Percentiles rank a stretch among this genome's conserved stretches.
Conservation (phyloP, 306 rosid species). For the Lablab purpureus region DNA sequence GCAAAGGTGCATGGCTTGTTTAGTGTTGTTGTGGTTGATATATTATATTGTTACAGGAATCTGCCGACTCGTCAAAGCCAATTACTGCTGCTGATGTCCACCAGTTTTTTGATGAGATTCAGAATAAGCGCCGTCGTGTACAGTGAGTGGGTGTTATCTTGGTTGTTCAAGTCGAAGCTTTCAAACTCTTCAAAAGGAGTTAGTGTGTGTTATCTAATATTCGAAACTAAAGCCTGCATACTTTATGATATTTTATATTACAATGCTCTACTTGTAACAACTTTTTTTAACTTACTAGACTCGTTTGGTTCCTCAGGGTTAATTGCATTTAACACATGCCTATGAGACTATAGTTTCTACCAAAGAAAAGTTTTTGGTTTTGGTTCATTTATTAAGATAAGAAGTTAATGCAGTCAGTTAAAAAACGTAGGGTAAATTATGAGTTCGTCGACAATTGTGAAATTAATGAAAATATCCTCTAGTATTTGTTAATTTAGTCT, state of each 20-base stretch:
- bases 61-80: conserved; percentile 86
- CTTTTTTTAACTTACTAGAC: conserved; percentile 15
- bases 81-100: conserved; percentile 86
- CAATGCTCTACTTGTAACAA: conserved; percentile 37
- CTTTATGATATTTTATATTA: conserved; percentile 45
- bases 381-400: neutral
- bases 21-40: conserved; percentile 28
- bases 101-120: conserved; percentile 84
- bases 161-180: conserved; percentile 40
- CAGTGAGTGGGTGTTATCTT: conserved; percentile 56
- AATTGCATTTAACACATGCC: conserved; percentile 26
- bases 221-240: conserved; percentile 37
- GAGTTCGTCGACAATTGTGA: no score
- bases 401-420: neutral
- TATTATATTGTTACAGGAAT: conserved; percentile 64
- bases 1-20: conserved; percentile 27
- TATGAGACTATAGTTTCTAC: neutral
- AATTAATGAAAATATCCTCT: no score
- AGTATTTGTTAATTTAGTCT: no score
- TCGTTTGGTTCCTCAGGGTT: conserved; percentile 22
- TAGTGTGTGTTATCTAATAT: conserved; percentile 40
- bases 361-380: neutral
- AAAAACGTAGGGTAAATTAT: no score
- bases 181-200: conserved; percentile 25
- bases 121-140: conserved; percentile 89